Base-by-base conservation (phyloP, 257 asterid species). In the Solanum etuberosum region DNA sequence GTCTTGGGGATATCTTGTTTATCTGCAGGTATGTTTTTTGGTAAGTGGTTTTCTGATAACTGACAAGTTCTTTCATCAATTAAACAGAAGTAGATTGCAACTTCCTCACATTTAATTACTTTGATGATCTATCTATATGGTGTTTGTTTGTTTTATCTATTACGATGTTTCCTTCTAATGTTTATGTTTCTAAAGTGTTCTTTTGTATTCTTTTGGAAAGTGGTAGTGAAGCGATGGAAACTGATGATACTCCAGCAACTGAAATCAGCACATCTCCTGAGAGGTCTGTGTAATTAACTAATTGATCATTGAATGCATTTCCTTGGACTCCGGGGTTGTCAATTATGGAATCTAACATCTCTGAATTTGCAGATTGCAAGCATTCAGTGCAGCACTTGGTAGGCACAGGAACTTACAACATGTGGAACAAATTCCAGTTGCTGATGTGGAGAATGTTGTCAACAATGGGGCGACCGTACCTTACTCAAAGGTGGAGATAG, bases 371-470 rank as follows among this genome's bases (percentile, higher is more conserved):
- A 97, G 99, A 90, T 86, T 94, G 86, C 96, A 95, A 61, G 93
- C 94, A 16, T 95, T 97, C 87, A 91, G 93, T 34, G 90, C 92
- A 37, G 92, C 94, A 13, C 91, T 97, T 18, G 98, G 98, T 87
- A 91, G 89, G 94, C 90, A 97, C 84, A 92, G 92, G 86, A 95
- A 90, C 83, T 89, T 94, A 51, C 98, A 93, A 32, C 98, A 94
- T 86, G 83, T 95, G 59, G 98, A 94, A 48, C 95, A 93, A 87
- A 93, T 95, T 94, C 43, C 94, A 29, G 91, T 95, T 77, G 91
- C 92, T 82, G 99, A 95, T 87, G 90, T 97, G 38, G 95, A 91
- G 76, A 95, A 90, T 42, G 97, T 89, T 67, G 98, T 97, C 29
- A 95, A 97, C 91, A 88, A 32, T 78, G 99, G 94, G 40, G 91